phyloP scores from a whole-genome alignment of 169 alveolate genomes.

The Sarcocystis neurona region DNA sequence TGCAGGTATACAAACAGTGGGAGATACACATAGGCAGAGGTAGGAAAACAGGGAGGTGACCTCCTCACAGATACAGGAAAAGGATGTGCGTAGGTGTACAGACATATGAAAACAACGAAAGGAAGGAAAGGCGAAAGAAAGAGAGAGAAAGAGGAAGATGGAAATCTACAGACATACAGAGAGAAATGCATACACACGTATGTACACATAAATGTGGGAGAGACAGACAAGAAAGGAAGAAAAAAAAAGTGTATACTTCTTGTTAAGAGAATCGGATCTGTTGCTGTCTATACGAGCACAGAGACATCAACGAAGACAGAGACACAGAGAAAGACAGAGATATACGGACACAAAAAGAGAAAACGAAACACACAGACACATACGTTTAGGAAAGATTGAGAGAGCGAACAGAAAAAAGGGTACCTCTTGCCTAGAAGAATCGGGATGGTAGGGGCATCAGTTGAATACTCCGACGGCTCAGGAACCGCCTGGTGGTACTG shows the following conservation, averaged over 20 bases:
- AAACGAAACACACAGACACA: background rate
- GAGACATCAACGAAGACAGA: too few relatives aligned
- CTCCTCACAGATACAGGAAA: too few relatives aligned
- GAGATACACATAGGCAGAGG: too few relatives aligned
- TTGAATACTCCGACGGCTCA: conserved; percentile 59
- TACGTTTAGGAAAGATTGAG: background rate
- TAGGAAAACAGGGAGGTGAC: too few relatives aligned
- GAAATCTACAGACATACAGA: conserved; percentile 51
- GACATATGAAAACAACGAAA: too few relatives aligned
- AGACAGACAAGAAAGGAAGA: conserved; percentile 38
- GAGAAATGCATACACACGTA: conserved; percentile 53
- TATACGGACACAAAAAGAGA: conserved; percentile 7
- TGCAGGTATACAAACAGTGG: too few relatives aligned
- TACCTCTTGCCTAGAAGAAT: conserved; percentile 40
- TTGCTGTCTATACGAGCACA: too few relatives aligned
- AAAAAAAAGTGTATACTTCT: conserved; percentile 1
- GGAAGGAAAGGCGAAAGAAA: too few relatives aligned
- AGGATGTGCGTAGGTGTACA: too few relatives aligned
- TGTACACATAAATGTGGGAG: too few relatives aligned
- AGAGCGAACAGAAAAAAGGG: background rate
- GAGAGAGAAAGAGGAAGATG: conserved; percentile 59
- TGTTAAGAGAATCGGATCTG: too few relatives aligned
- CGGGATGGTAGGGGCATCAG: conserved; percentile 64
- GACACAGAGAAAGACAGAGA: too few relatives aligned
- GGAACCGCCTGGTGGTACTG: conserved; percentile 54